Base-by-base conservation (phyloP, 2,329 filamentous ascomycete genomes). In the Chrysoporthe cubensis region DNA sequence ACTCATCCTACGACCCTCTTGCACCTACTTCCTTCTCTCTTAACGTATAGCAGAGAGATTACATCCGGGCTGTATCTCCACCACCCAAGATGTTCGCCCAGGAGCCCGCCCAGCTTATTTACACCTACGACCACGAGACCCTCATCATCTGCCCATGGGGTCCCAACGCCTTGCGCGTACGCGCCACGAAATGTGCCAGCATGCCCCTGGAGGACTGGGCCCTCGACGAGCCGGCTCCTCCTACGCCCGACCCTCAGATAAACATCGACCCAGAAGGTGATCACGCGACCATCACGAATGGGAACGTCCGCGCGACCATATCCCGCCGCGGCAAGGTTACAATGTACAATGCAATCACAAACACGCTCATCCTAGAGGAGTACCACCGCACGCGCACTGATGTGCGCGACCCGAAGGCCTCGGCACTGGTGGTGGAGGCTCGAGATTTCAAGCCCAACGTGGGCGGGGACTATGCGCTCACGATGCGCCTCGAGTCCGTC, bases 401-500 rank as follows among this genome's bases (percentile, higher is more conserved):
- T 69, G 77, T 83, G 2, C 73, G 74, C 5, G 87, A 89, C 70
- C 85, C 87, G 0, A 88, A 88, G 74, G 86, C 84, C 75, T 88
- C 85, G 70, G 83, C 87, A 0, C 77, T 90, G 2, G 78, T 83
- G 9, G 77, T 90, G 21, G 80, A 87, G 68, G 85, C 86, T 1
- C 84, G 88, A 21, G 87, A 90, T 73, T 86, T 88, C 73, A 81
- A 81, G 63, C 82, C 85, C 0, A 81, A 84, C 2, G 76, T 81
- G 0, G 86, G 86, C 6, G 77, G 80, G 1, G 81, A 82, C 65
- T 89, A 86, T 72, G 83, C 87, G 64, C 77, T 90, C 9, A 89
- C 86, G 0, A 79, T 84, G 71, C 81, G 88, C 0, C 83, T 90
- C 64, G 88, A 90, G 74, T 85, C 84, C 1, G 73, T 85, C 64